Percentiles rank a stretch among this genome's conserved stretches.
These are phyloP conservation scores for Avena insularis DNA, from an alignment of 176 grass and related monocot species.

Conservation along the genomic window DNA sequence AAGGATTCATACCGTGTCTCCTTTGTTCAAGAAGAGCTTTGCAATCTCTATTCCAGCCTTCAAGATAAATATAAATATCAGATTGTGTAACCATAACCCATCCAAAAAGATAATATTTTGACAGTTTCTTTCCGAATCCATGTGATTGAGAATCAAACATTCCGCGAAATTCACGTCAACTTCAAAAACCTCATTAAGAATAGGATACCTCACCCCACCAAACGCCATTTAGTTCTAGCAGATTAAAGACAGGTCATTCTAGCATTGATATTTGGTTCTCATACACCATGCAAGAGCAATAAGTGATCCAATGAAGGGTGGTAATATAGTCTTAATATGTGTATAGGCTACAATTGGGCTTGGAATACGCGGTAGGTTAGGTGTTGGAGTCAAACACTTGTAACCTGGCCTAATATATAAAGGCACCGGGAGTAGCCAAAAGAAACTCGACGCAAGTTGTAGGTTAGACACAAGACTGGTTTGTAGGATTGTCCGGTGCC, in stretches of 20 bases:
- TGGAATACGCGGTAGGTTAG: too few relatives aligned
- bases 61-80: conserved; percentile 43
- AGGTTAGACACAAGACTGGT: too few relatives aligned
- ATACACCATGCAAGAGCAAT: conserved; percentile 1
- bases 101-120: conserved; percentile 39
- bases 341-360: too few relatives aligned
- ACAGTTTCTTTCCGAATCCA: conserved; percentile 16
- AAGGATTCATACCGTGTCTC: conserved; percentile 72
- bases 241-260: conserved; percentile 16
- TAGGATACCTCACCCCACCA: conserved; percentile 15
- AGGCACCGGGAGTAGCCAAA: too few relatives aligned
- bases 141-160: conserved; percentile 20
- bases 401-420: too few relatives aligned
- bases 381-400: too few relatives aligned
- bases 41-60: conserved; percentile 95
- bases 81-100: conserved; percentile 31
- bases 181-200: background rate
- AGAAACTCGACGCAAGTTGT: too few relatives aligned
- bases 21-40: conserved; percentile 95
- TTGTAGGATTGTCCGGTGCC: too few relatives aligned
- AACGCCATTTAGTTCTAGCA: conserved; percentile 31
- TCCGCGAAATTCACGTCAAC: conserved; percentile 5
- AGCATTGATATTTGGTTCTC: background rate
- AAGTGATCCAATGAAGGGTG: background rate
- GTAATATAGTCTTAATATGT: background rate